Base-by-base conservation (phyloP, 495 filamentous ascomycete genomes). In the Talaromyces adpressus region DNA sequence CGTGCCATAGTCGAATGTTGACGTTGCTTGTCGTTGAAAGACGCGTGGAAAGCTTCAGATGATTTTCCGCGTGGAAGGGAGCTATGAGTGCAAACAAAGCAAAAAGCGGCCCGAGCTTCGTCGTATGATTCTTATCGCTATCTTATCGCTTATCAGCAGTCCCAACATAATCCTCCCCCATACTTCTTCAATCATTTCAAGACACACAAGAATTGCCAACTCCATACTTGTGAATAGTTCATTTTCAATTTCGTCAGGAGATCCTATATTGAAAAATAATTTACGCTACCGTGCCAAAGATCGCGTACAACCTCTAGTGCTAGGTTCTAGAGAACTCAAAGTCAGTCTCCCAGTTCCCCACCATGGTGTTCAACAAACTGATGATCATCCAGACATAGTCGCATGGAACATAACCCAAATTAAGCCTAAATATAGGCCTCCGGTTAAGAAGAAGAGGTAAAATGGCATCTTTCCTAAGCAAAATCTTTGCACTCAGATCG, bases 141-240 rank as follows among this genome's bases (percentile, higher is more conserved):
- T 58, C 56, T 58, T 58, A 58, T 58, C 52, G 52, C 56, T 58
- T 58, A 58, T 58, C 56, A 29, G 56, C 27, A 3, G n/a, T 22
- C 56, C 56, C 56, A 58, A 58, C 27, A 36, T 30, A 54, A 16
- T 58, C 54, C 30, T 56, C 25, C 16, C 4, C 23, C 29, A 32
- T 11, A 34, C 56, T 58, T 4, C 51, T 20, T 56, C 23, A 16
- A 9, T 20, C 20, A 27, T 16, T 27, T 56, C 52, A 0, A 27
- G n/a, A n/a, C n/a, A 16, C 9, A 41, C 47, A 22, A 22, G 7
- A 25, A 9, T 56, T 27, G 52, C 11, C 16, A n/a, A 27, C 6
- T 27, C 4, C 4, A 53, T 23, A 9, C 3, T 29, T 14, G 30
- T 29, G 11, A 25, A n/a, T n/a, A n/a, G n/a, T n/a, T n/a, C n/a